A percentile compares a stretch with the other conserved stretches of the same genome.
These are phyloP conservation scores for Spathaspora sp. DNA, from an alignment of 1,139 yeast genomes.

Conservation along the genomic window DNA sequence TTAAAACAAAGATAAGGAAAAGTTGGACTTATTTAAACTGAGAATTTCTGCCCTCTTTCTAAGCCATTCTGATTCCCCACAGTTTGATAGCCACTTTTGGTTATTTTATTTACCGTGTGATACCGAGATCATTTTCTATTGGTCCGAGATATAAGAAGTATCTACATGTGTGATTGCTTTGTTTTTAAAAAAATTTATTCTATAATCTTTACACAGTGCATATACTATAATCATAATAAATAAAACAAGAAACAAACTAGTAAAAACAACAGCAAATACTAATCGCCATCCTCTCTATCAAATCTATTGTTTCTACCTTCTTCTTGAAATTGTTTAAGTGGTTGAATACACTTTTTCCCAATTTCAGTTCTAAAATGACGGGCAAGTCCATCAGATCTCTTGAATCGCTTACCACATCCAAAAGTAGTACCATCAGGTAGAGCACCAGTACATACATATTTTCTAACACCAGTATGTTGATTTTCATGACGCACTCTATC, in stretches of 20 bases:
- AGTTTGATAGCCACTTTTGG: too few species aligned
- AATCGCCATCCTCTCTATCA: background rate
- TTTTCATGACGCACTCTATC: conserved; percentile 92
- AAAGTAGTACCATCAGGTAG: conserved; percentile 63
- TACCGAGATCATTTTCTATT: too few species aligned
- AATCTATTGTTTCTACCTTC: background rate
- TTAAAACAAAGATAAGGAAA: too few species aligned
- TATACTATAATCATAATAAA: background rate
- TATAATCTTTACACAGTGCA: background rate
- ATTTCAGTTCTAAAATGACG: conserved; percentile 92
- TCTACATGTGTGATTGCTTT: background rate
- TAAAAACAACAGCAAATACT: background rate
- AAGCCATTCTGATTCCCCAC: too few species aligned
- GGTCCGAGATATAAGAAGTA: too few species aligned
- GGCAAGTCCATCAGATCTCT: conserved; percentile 90
- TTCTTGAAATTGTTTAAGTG: conserved; percentile 51
- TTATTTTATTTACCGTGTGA: too few species aligned
- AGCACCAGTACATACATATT: conserved; percentile 75
- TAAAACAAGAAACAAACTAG: background rate
- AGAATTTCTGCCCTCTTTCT: too few species aligned
- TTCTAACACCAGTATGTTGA: conserved; percentile 84
- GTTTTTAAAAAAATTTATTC: background rate
- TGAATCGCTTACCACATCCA: conserved; percentile 92
- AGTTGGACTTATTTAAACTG: too few species aligned
- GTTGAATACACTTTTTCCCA: conserved; percentile 80